These are phyloP conservation scores for Stramenopiles sp. DNA, from an alignment of 352 stramenopile genomes.

Conservation along the genomic window DNA sequence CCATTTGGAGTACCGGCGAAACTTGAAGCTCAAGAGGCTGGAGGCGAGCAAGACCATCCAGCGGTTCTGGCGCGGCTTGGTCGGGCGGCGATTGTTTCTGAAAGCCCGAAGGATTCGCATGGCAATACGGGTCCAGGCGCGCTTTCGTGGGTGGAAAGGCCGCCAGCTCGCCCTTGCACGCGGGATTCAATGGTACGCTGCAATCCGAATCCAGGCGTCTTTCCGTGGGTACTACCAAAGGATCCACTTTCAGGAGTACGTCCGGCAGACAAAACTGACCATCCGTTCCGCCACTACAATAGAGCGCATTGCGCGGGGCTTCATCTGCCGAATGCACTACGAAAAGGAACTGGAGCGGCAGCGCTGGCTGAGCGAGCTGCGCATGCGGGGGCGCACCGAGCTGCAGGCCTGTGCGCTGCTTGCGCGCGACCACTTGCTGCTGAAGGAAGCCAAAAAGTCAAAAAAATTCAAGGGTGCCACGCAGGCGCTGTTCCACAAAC, in stretches of 20 bases:
- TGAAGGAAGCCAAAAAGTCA: not conserved
- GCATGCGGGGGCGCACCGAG: not conserved
- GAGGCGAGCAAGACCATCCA: not conserved
- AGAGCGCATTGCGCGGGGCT: not conserved
- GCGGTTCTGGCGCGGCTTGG: not conserved
- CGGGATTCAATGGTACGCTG: not conserved
- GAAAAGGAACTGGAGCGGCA: not conserved
- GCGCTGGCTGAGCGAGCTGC: not conserved
- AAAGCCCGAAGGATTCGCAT: not conserved
- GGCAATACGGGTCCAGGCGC: not conserved
- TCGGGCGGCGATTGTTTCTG: not conserved
- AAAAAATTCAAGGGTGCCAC: not conserved
- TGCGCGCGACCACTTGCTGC: not conserved
- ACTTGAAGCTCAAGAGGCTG: not conserved
- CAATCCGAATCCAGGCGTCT: not conserved
- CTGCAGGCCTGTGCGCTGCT: not conserved
- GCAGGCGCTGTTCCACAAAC: not conserved
- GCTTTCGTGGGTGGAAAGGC: not conserved
- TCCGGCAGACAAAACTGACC: not conserved
- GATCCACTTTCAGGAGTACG: not conserved
- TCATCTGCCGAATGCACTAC: not conserved
- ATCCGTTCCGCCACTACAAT: not conserved
- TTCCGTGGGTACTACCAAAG: not conserved
- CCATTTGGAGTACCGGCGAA: not conserved
- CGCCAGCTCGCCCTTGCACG: not conserved